Evolutionary conservation across 495 filamentous ascomycete species (phyloP), one percentile per base, ranked within the genome.

Genomic region (Endocarpon pusillum): DNA sequence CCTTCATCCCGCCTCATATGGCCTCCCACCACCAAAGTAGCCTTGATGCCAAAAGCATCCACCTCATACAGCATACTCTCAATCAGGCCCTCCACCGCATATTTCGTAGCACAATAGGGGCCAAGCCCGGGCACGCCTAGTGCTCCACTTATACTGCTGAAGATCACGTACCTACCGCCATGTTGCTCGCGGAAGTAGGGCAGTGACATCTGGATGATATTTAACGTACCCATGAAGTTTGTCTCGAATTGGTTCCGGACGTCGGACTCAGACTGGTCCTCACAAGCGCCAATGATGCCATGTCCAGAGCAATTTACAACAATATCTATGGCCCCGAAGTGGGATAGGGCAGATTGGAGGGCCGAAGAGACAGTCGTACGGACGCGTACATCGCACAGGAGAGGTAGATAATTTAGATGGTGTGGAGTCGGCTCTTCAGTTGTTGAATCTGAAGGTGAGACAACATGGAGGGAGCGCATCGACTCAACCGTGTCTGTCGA

Each of bases 41-140:
- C 83, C 51, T 87, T 89, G 46, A 94, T 76, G 43, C 84, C 82
- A 52, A 92, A 91, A 4, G 73, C 66, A 48, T 93, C 86, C 34
- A 91, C 71, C 49, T 97, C 89, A 47, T 94, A 96, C 4, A 92
- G 62, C 77, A 97, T 85, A 20, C 78, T 81, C 58, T 97, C 89
- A 40, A 94, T 82, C 35, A 97, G 58, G 0, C 89, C 89, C 47
- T 97, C 89, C 7, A 92, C 79, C 0, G 89, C 89, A 51, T 93
- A 94, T 50, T 96, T 97, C 1, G 83, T 91, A 0, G 89, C 89
- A 52, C 89, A 93, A 48, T 93, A 96, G 0, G 86, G 87, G 0
- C 89, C 85, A 9, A 96, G 54, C 0, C 87, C 89, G 0, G 89
- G 89, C 0, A 96, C 83, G 4, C 86, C 87, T 3, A 93, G 66